Evolutionary conservation across 129 eudicot species (phyloP).

Genomic region (Centrapalus pauciflorus): DNA sequence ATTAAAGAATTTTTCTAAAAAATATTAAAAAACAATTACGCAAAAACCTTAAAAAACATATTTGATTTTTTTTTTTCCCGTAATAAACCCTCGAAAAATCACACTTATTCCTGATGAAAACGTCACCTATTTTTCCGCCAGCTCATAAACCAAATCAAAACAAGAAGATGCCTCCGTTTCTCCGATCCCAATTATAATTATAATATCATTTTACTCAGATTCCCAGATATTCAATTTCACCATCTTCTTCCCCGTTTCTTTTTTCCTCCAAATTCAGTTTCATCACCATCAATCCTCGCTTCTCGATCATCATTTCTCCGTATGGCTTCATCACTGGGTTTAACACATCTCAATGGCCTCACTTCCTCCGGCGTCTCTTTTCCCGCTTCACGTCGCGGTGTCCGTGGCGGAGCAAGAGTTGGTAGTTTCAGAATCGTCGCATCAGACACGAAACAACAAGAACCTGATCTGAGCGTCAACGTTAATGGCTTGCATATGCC

Average conservation of each 20-base stretch:
- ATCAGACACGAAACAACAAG: constrained; percentile 22
- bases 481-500: constrained; percentile 94
- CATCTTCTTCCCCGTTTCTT: background rate
- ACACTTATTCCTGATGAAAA: too few relatives aligned
- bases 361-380: constrained; percentile 31
- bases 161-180: constrained; percentile 3
- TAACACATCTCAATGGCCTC: constrained; percentile 10
- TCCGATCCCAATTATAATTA: constrained; percentile 6
- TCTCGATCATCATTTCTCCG: background rate
- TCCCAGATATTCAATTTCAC: constrained; percentile 47
- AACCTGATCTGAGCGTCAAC: constrained; percentile 85
- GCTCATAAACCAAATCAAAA: background rate
- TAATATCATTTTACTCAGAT: constrained; percentile 21
- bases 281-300: background rate
- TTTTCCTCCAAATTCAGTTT: background rate
- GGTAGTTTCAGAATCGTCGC: constrained; percentile 46
- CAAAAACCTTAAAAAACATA: too few relatives aligned
- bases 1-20: too few relatives aligned
- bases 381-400: constrained; percentile 32
- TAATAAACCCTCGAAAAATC: too few relatives aligned
- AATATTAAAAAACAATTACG: too few relatives aligned
- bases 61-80: too few relatives aligned
- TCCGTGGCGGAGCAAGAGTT: constrained; percentile 30
- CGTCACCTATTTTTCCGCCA: too few relatives aligned
- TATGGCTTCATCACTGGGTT: constrained; percentile 46